These are phyloP conservation scores for Gleditsia sinensis DNA, from an alignment of 306 rosid genomes.

Conservation along the genomic window DNA sequence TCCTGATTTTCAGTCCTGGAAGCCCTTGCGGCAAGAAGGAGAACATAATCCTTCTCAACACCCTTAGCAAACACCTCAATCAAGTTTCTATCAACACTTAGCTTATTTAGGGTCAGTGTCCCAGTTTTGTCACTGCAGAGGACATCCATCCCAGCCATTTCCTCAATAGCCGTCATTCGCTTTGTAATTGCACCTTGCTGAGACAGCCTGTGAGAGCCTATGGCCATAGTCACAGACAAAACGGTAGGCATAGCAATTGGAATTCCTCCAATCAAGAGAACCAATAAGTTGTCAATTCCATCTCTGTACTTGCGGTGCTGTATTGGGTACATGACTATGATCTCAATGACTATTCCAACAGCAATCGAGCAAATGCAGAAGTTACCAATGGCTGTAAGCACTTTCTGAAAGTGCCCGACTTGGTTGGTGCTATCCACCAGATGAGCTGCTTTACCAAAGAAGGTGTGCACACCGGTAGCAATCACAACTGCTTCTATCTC, in stretches of 20 bases:
- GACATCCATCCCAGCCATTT: constrained; percentile 99
- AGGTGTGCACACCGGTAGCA: constrained; percentile 97
- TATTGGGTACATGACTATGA: constrained; percentile 90
- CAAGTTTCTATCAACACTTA: constrained; percentile 78
- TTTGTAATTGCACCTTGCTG: constrained; percentile 99
- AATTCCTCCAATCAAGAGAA: constrained; percentile 94
- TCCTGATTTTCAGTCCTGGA: constrained; percentile 95
- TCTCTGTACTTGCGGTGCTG: constrained; percentile 82
- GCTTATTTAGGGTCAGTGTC: constrained; percentile 86
- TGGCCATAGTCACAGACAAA: constrained; percentile 97
- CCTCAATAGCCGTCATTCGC: constrained; percentile 97
- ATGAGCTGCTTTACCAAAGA: constrained; percentile 97
- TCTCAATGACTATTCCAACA: constrained; percentile 68
- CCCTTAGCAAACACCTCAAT: constrained; percentile 85
- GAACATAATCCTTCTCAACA: constrained; percentile 77
- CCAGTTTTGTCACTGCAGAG: constrained; percentile 98
- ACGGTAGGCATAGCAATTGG: constrained; percentile 99
- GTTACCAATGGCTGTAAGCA: constrained; percentile 92
- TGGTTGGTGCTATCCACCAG: constrained; percentile 94
- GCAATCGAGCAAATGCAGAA: constrained; percentile 95
- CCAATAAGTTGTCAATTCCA: constrained; percentile 90
- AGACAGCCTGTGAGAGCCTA: constrained; percentile 94
- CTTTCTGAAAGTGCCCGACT: constrained; percentile 98
- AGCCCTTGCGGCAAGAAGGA: constrained; percentile 93
- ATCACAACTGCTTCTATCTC: constrained; percentile 94